Evolutionary conservation across 1,139 yeast species (phyloP).

Genomic region (Lodderomyces margitis): DNA sequence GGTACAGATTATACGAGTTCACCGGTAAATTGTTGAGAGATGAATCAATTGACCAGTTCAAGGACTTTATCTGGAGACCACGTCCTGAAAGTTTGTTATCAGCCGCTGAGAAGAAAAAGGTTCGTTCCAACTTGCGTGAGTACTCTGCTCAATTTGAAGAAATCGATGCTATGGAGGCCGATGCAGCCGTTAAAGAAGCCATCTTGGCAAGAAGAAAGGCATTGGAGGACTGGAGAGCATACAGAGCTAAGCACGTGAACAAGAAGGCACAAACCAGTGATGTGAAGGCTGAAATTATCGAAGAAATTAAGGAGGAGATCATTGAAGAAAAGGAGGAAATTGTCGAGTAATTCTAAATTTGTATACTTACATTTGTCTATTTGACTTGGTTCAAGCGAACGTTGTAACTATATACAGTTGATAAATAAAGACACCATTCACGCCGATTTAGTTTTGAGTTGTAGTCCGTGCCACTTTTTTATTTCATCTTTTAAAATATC

Average conservation of each 20-base stretch:
- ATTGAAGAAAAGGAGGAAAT: constrained; percentile 82
- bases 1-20: constrained; percentile 83
- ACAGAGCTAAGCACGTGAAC: constrained; percentile 60
- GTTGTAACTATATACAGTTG: constrained; percentile 2
- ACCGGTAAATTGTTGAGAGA: constrained; percentile 77
- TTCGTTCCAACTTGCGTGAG: constrained; percentile 84
- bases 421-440: constrained; percentile 3
- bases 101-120: constrained; percentile 81
- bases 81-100: constrained; percentile 80
- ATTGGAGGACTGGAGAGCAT: constrained; percentile 82
- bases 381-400: neutral
- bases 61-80: constrained; percentile 95
- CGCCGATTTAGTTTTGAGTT: constrained; percentile 61
- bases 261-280: constrained; percentile 49
- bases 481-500: constrained; percentile 81
- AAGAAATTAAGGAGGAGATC: constrained; percentile 64
- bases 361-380: constrained; percentile 2
- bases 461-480: constrained; percentile 92
- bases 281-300: constrained; percentile 64
- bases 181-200: constrained; percentile 86
- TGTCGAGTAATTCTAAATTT: constrained; percentile 44
- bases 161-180: constrained; percentile 94
- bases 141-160: constrained; percentile 94
- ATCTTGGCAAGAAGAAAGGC: constrained; percentile 81
- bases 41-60: constrained; percentile 78